Conservation (phyloP, 1,284 basidiomycete species). For the Macrocybe sp. region DNA sequence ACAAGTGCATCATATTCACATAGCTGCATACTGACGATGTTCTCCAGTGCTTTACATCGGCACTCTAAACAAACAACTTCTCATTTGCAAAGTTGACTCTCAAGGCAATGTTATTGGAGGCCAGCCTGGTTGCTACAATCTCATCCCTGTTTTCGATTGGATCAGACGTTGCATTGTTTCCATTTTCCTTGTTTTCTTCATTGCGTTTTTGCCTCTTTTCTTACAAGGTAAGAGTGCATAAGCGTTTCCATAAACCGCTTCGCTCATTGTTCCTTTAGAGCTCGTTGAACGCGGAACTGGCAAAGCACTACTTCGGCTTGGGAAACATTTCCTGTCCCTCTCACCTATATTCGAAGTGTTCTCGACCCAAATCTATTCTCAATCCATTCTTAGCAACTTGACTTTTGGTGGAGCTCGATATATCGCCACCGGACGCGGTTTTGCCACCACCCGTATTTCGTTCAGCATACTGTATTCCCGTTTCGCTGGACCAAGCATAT, state of each 20-base stretch:
- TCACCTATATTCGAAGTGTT: constrained; percentile 97
- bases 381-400: constrained; percentile 92
- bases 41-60: constrained; percentile 82
- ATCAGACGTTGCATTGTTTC: constrained; percentile 93
- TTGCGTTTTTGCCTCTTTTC: constrained; percentile 93
- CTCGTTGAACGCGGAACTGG: constrained; percentile 92
- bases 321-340: constrained; percentile 91
- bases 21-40: constrained; percentile 11
- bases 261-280: constrained; percentile 44
- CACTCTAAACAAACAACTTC: constrained; percentile 87
- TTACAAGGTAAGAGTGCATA: constrained; percentile 69
- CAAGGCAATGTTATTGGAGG: constrained; percentile 75
- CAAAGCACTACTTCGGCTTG: constrained; percentile 88
- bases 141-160: constrained; percentile 94
- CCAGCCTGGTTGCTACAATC: constrained; percentile 89
- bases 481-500: constrained; percentile 97
- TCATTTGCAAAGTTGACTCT: constrained; percentile 81
- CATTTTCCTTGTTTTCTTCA: constrained; percentile 97
- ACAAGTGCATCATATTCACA: constrained; percentile 15
- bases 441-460: constrained; percentile 90
- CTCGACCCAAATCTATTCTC: constrained; percentile 95
- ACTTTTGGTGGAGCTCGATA: constrained; percentile 95
- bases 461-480: constrained; percentile 96
- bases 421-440: constrained; percentile 95
- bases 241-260: not conserved